phyloP scores from a whole-genome alignment of 306 rosid genomes.

The Medicago lupulina region DNA sequence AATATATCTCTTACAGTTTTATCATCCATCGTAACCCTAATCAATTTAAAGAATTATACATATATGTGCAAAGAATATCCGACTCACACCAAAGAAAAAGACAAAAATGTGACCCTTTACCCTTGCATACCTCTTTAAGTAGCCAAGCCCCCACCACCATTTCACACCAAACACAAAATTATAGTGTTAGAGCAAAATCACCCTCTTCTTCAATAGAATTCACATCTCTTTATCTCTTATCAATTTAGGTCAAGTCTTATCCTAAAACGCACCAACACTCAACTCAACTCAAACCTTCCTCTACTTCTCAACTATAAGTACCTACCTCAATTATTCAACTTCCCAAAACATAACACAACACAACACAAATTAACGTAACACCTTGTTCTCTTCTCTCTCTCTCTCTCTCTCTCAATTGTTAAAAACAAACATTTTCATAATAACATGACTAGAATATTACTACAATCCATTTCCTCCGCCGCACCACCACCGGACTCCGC shows the following conservation, averaged over 20 bases:
- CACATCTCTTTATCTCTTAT: not conserved
- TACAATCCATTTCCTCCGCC: slow-evolving; percentile 35
- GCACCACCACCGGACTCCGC: slow-evolving; percentile 59
- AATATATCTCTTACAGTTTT: no score
- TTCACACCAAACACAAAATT: not conserved
- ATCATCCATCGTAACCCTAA: no score
- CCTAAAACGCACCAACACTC: slow-evolving; percentile 2
- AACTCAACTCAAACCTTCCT: slow-evolving; percentile 15
- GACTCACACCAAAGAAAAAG: no score
- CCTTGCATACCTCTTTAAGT: not conserved
- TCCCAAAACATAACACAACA: slow-evolving; percentile 19
- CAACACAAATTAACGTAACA: not conserved
- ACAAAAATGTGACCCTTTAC: not conserved
- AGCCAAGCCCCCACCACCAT: not conserved
- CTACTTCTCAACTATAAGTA: slow-evolving; percentile 41
- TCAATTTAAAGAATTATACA: no score
- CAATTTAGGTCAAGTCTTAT: slow-evolving; percentile 29
- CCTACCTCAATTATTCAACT: slow-evolving; percentile 2
- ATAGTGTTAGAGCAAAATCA: not conserved
- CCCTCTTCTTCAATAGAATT: not conserved
- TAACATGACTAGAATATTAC: slow-evolving; percentile 56
- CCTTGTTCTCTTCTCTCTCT: not conserved
- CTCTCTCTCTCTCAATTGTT: not conserved
- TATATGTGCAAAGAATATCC: no score
- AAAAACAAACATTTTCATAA: not conserved